Conservation (phyloP, 768 basidiomycete species). For the Auriscalpium microsporum region DNA sequence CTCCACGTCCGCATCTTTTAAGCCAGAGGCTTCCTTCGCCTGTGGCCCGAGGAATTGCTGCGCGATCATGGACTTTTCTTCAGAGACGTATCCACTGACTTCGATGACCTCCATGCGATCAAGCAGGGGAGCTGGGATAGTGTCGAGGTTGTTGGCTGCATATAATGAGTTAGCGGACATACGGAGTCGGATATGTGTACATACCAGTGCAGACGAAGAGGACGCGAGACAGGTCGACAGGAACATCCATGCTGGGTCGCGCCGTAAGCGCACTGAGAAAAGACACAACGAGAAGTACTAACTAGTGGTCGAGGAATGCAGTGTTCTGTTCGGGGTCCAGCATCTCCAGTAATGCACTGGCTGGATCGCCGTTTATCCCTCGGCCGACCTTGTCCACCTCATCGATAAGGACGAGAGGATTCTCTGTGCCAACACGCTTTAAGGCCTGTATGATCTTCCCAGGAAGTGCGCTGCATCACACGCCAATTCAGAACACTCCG, state of each 20-base stretch:
- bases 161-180: not conserved
- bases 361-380: conserved; percentile 87
- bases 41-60: conserved; percentile 85
- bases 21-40: conserved; percentile 83
- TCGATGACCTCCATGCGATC: conserved; percentile 97
- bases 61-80: conserved; percentile 87
- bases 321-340: conserved; percentile 93
- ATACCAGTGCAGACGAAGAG: conserved; percentile 90
- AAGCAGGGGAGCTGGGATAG: conserved; percentile 86
- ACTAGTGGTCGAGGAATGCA: conserved; percentile 94
- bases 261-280: not conserved
- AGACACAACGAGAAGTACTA: conserved; percentile 23
- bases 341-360: conserved; percentile 88
- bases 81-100: conserved; percentile 89
- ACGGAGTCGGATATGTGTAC: conserved; percentile 1
- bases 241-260: conserved; percentile 80
- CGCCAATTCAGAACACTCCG: not conserved
- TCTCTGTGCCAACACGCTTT: conserved; percentile 89
- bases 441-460: conserved; percentile 94
- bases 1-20: conserved; percentile 76
- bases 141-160: conserved; percentile 80
- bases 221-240: conserved; percentile 91
- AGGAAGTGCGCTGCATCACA: conserved; percentile 59
- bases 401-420: conserved; percentile 89
- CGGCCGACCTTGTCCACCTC: conserved; percentile 95